phyloP scores from a whole-genome alignment of 495 filamentous ascomycete species.

The Xylaria telfairii region DNA sequence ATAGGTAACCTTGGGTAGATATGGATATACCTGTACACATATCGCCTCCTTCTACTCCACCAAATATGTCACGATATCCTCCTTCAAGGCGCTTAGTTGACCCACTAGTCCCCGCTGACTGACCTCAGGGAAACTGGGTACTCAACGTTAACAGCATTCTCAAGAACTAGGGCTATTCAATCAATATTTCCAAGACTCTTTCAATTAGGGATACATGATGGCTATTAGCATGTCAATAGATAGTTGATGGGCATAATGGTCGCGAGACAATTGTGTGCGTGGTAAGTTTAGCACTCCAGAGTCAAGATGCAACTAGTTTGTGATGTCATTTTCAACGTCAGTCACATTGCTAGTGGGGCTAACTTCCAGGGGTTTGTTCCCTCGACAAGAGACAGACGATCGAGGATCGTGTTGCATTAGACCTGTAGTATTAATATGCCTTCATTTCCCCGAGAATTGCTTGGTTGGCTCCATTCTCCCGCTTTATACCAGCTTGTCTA shows the following conservation, averaged over 20 bases:
- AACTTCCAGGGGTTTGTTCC: slow-evolving; percentile 1
- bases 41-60: neutral
- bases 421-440: neutral
- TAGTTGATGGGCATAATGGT: neutral
- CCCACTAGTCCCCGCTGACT: neutral
- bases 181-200: neutral
- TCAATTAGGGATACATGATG: neutral
- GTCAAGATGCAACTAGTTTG: neutral
- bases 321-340: slow-evolving; percentile 10
- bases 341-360: neutral
- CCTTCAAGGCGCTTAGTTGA: neutral
- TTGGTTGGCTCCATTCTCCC: neutral
- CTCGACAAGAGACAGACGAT: neutral
- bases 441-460: neutral
- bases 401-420: neutral
- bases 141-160: neutral
- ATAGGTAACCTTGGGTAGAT: neutral
- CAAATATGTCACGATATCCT: neutral
- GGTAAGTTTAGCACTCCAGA: neutral
- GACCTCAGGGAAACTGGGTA: neutral
- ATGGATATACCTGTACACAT: neutral
- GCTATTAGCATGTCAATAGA: neutral
- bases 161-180: too few species aligned
- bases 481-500: neutral
- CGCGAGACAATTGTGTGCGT: neutral